phyloP scores from a whole-genome alignment of 1,139 yeast species.

The Oligophagozyma castellii region DNA sequence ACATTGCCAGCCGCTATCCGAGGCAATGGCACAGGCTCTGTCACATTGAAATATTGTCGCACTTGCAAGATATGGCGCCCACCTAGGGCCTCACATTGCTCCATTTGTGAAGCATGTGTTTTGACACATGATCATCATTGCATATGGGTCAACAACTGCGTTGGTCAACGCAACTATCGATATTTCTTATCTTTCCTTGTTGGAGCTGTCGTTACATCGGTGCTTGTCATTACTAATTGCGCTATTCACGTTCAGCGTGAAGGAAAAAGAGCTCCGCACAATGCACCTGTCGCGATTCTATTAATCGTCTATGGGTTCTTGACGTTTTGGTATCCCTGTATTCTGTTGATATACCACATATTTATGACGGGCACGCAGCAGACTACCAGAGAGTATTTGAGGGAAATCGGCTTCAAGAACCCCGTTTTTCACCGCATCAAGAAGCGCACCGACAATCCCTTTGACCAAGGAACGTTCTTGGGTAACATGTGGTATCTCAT shows the following conservation, averaged over 20 bases:
- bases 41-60: conserved; percentile 38
- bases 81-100: conserved; percentile 59
- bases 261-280: conserved; percentile 11
- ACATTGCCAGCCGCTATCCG: conserved; percentile 45
- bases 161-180: conserved; percentile 58
- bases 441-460: conserved; percentile 30
- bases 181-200: conserved; percentile 39
- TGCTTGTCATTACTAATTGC: conserved; percentile 16
- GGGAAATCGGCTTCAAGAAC: conserved; percentile 24
- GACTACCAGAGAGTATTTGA: conserved; percentile 57
- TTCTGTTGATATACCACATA: conserved; percentile 40
- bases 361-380: conserved; percentile 43
- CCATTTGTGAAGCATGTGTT: conserved; percentile 50
- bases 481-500: conserved; percentile 35
- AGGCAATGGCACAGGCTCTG: conserved; percentile 21
- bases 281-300: conserved; percentile 33
- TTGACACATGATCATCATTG: conserved; percentile 67
- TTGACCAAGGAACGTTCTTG: conserved; percentile 27
- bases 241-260: conserved; percentile 20
- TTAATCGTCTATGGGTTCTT: conserved; percentile 35
- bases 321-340: conserved; percentile 38
- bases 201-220: conserved; percentile 9
- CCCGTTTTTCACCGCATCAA: conserved; percentile 18
- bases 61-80: conserved; percentile 61
- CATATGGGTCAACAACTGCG: conserved; percentile 64